Percentiles rank a stretch among this genome's conserved stretches.
Conservation (phyloP, 176 grass and related monocot species). For the Paspalum notatum region DNA sequence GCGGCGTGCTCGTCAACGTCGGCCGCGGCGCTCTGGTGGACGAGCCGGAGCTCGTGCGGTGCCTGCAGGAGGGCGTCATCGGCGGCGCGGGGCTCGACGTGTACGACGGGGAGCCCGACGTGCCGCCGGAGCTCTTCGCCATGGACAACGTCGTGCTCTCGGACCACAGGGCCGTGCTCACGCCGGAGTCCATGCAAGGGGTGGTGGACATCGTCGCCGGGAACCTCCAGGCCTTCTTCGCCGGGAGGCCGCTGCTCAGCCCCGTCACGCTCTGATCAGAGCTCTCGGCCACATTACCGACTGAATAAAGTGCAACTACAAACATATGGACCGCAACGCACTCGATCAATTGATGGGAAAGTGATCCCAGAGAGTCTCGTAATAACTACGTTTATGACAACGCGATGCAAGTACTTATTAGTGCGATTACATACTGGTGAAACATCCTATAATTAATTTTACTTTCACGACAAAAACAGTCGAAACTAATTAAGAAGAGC, state of each 20-base stretch:
- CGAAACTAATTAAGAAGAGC: no score
- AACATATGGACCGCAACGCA: no score
- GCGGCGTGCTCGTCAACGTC: slow-evolving; percentile 62
- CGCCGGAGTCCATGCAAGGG: slow-evolving; percentile 44
- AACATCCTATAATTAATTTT: no score
- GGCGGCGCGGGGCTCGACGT: slow-evolving; percentile 61
- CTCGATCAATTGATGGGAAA: no score
- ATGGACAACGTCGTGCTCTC: slow-evolving; percentile 77
- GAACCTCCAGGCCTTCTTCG: slow-evolving; percentile 65
- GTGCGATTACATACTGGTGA: no score
- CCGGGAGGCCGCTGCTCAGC: slow-evolving; percentile 46
- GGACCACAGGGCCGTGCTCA: slow-evolving; percentile 51
- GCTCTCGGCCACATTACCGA: no score
- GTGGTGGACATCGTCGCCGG: slow-evolving; percentile 12
- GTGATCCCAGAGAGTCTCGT: no score
- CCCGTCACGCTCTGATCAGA: slow-evolving; percentile 39
- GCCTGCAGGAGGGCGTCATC: slow-evolving; percentile 57
- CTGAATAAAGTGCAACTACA: no score
- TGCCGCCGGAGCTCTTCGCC: slow-evolving; percentile 47
- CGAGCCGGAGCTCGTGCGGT: slow-evolving; percentile 64
- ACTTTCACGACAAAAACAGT: no score
- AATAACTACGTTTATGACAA: no score
- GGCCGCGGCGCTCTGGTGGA: slow-evolving; percentile 62
- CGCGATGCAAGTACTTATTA: no score
- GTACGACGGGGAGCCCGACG: slow-evolving; percentile 50